phyloP scores from a whole-genome alignment of 176 grass and related monocot species.

The Avena sativa region DNA sequence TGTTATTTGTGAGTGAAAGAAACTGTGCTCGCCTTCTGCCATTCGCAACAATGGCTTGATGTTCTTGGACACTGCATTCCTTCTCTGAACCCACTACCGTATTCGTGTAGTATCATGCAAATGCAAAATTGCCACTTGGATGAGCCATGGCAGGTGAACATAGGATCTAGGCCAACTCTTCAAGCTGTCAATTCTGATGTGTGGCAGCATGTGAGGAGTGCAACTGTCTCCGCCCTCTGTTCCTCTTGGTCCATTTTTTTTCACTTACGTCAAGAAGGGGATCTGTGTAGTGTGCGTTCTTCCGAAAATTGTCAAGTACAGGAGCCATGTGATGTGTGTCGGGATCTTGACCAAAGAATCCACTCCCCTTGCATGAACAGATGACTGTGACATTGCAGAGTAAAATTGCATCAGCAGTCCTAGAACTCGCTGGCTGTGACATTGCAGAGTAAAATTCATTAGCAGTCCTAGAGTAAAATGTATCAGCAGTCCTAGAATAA shows the following conservation, averaged over 20 bases:
- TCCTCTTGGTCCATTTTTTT: background rate
- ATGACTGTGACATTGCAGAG: too few species aligned
- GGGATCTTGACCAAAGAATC: slow-evolving; percentile 36
- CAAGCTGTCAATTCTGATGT: slow-evolving; percentile 40
- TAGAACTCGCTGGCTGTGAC: too few species aligned
- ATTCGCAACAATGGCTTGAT: slow-evolving; percentile 13
- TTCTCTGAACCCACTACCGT: background rate
- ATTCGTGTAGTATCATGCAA: background rate
- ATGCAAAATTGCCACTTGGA: slow-evolving; percentile 2
- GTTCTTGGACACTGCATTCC: slow-evolving; percentile 41
- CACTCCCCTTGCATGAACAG: slow-evolving; percentile 28
- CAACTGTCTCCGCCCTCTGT: background rate
- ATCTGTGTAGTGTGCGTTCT: slow-evolving; percentile 7
- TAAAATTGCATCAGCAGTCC: too few species aligned
- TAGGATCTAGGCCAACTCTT: background rate
- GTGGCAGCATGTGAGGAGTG: slow-evolving; percentile 36
- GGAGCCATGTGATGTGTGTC: background rate
- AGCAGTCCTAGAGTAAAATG: too few species aligned
- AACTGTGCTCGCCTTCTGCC: background rate
- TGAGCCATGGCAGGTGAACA: too few species aligned
- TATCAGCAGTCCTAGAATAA: too few species aligned
- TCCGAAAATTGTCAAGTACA: slow-evolving; percentile 6
- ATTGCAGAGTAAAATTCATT: too few species aligned
- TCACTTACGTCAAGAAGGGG: slow-evolving; percentile 45
- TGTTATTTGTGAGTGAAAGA: slow-evolving; percentile 25